Evolutionary conservation across 495 filamentous ascomycete species (phyloP).

Genomic region (Oidiodendron maius): DNA sequence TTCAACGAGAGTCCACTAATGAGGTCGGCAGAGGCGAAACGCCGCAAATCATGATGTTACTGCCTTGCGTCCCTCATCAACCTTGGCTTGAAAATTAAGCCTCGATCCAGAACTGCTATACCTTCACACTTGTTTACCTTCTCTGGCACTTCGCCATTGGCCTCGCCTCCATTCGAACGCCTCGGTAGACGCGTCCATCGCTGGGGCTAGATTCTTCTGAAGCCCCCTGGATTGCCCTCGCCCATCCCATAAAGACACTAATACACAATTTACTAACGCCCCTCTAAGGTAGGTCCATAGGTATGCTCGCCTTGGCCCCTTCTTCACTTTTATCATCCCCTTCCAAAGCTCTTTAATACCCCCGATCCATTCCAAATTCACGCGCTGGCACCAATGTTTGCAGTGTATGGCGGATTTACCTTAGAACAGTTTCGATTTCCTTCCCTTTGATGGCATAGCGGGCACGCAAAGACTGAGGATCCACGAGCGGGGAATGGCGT

Average conservation of each 20-base stretch:
- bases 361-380: constrained; percentile 10
- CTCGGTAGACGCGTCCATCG: not conserved
- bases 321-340: constrained; percentile 4
- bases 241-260: not conserved
- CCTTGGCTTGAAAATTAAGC: too few relatives aligned
- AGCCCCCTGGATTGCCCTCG: not conserved
- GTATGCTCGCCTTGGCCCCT: not conserved
- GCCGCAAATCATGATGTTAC: constrained; percentile 16
- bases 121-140: not conserved
- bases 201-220: not conserved
- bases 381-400: constrained; percentile 5
- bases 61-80: too few relatives aligned
- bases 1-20: constrained; percentile 8
- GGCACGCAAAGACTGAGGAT: not conserved
- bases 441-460: not conserved
- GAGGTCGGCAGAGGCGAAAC: constrained; percentile 20
- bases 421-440: constrained; percentile 11
- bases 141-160: not conserved
- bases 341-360: constrained; percentile 11
- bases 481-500: too few relatives aligned
- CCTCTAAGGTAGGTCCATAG: constrained; percentile 2
- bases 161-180: not conserved
- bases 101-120: too few relatives aligned
- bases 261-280: constrained; percentile 8
- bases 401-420: constrained; percentile 7